Percentiles rank a stretch among this genome's conserved stretches.
These are phyloP conservation scores for Chlorophyllum brunneum DNA, from an alignment of 768 basidiomycete species.

Conservation along the genomic window DNA sequence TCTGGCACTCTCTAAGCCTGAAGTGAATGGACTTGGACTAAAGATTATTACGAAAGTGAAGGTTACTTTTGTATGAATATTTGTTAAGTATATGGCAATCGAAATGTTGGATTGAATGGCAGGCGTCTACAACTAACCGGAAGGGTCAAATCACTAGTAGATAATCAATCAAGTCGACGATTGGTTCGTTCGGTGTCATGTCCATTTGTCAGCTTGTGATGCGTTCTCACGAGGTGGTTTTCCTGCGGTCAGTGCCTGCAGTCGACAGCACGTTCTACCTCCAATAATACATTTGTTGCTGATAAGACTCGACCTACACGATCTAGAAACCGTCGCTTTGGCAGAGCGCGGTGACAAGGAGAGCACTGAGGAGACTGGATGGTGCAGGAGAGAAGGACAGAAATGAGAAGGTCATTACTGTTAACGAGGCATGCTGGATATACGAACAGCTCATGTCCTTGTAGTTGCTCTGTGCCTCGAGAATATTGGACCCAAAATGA, in stretches of 20 bases:
- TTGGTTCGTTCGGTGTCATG: no score
- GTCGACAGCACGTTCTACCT: slow-evolving; percentile 92
- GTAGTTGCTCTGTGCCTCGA: background rate
- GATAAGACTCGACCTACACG: slow-evolving; percentile 82
- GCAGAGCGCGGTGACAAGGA: slow-evolving; percentile 19
- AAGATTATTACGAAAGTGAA: no score
- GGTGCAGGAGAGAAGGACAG: slow-evolving; percentile 21
- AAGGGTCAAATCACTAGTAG: no score
- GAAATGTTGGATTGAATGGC: no score
- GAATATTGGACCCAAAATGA: background rate
- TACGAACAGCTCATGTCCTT: slow-evolving; percentile 54
- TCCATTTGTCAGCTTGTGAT: no score
- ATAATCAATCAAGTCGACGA: no score
- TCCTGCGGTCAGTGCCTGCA: no score
- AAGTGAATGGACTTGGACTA: no score
- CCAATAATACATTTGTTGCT: slow-evolving; percentile 89
- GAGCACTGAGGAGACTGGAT: slow-evolving; percentile 18
- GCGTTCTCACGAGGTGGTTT: no score
- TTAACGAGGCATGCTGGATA: slow-evolving; percentile 84
- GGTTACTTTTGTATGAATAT: no score
- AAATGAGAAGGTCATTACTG: slow-evolving; percentile 49
- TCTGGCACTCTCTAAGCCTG: slow-evolving; percentile 49
- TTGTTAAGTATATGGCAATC: no score
- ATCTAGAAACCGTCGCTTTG: slow-evolving; percentile 74
- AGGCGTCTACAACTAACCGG: no score